Percentiles rank a stretch among this genome's conserved stretches.
Conservation (phyloP, 73 alveolate species). For the Paramecium biaurelia region DNA sequence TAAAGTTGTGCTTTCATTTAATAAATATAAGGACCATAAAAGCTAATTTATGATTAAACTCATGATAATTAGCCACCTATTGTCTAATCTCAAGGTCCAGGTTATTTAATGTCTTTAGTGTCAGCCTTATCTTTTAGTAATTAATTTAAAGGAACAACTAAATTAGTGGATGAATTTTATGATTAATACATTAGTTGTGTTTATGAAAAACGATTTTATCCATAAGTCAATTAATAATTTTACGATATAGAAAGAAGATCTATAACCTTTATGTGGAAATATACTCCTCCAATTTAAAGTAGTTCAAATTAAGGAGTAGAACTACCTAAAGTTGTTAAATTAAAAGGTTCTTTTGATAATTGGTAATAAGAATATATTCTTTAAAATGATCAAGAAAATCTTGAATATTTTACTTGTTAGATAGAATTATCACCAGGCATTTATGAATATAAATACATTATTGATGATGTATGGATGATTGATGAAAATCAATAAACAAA, state of each 20-base stretch:
- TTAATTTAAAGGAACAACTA: constrained; percentile 76
- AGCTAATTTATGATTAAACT: constrained; percentile 88
- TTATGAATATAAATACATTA: constrained; percentile 80
- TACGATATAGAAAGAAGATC: not conserved
- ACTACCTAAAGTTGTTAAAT: not conserved
- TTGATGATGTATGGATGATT: constrained; percentile 80
- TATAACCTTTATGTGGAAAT: not conserved
- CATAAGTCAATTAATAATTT: not conserved
- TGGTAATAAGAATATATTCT: not conserved
- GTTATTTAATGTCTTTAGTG: not conserved
- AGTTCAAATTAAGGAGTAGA: not conserved
- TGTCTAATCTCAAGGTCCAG: constrained; percentile 74
- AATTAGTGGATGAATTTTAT: constrained; percentile 89
- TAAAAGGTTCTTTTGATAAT: constrained; percentile 51
- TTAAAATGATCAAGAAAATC: not conserved
- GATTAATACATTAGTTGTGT: constrained; percentile 89
- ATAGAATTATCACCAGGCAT: constrained; percentile 1
- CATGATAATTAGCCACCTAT: constrained; percentile 94
- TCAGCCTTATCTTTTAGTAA: not conserved
- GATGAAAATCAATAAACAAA: constrained; percentile 68
- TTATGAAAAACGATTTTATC: constrained; percentile 82
- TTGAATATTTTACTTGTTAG: not conserved
- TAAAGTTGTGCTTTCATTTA: not conserved
- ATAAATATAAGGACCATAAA: not conserved
- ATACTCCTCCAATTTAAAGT: not conserved